These are phyloP conservation scores for Ustilago vetiveriae DNA, from an alignment of 1,284 basidiomycete genomes.

Conservation along the genomic window DNA sequence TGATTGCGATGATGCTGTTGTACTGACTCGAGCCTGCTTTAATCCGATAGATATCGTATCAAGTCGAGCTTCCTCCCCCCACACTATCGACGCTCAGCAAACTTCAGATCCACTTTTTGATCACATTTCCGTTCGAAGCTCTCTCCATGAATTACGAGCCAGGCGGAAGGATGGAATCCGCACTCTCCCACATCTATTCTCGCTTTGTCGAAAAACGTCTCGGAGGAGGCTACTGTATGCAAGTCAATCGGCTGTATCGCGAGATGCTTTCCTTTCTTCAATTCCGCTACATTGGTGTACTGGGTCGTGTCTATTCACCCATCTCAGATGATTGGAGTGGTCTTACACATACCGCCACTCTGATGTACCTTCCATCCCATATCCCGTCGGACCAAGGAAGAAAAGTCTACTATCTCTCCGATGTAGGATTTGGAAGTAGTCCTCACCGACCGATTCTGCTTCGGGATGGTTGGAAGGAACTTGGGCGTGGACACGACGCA, in stretches of 20 bases:
- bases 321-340: slow-evolving; percentile 12
- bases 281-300: slow-evolving; percentile 18
- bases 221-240: slow-evolving; percentile 49
- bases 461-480: slow-evolving; percentile 23
- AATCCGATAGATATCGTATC: neutral
- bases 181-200: slow-evolving; percentile 11
- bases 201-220: slow-evolving; percentile 11
- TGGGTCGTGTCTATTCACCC: slow-evolving; percentile 25
- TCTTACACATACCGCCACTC: slow-evolving; percentile 19
- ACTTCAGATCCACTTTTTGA: slow-evolving; percentile 37
- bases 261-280: slow-evolving; percentile 24
- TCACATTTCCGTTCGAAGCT: slow-evolving; percentile 44
- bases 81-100: slow-evolving; percentile 23
- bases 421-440: slow-evolving; percentile 38
- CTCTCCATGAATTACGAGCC: slow-evolving; percentile 47
- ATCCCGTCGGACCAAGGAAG: neutral
- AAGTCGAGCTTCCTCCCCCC: slow-evolving; percentile 6
- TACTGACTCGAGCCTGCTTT: no score
- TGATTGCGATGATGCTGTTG: no score
- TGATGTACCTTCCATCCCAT: slow-evolving; percentile 37
- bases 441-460: slow-evolving; percentile 31
- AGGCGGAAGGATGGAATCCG: neutral
- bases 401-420: slow-evolving; percentile 27
- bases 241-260: slow-evolving; percentile 32
- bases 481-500: slow-evolving; percentile 11